Evolutionary conservation across 352 stramenopile genomes (phyloP).

Genomic region (Nothophytophthora sp.): DNA sequence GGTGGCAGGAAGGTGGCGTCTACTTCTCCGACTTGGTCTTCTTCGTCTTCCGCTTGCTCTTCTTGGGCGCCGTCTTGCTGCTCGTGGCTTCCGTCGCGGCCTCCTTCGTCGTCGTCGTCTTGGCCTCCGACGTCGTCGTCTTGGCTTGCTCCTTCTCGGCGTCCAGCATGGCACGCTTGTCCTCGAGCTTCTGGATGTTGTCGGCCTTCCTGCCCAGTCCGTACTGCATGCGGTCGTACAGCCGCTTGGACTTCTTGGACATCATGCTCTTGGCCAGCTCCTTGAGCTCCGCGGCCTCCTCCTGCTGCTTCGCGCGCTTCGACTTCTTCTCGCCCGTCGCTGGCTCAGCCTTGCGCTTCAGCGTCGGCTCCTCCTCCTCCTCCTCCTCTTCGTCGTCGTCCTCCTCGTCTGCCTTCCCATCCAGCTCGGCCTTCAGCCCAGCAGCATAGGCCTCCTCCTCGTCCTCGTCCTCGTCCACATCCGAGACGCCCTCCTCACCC

Average conservation of each 20-base stretch:
- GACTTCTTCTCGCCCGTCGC: constrained; percentile 53
- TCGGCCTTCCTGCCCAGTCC: constrained; percentile 87
- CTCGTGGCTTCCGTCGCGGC: constrained; percentile 5
- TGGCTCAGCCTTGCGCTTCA: constrained; percentile 52
- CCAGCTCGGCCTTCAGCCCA: constrained; percentile 80
- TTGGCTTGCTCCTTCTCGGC: constrained; percentile 57
- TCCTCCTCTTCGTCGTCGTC: constrained; percentile 38
- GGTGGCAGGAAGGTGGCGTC: constrained; percentile 26
- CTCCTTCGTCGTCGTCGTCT: constrained; percentile 27
- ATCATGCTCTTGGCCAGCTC: constrained; percentile 92
- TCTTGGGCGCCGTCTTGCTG: constrained; percentile 40
- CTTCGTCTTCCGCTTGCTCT: constrained; percentile 38
- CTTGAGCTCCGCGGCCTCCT: constrained; percentile 78
- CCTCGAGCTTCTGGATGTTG: constrained; percentile 84
- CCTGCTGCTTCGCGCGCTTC: constrained; percentile 77
- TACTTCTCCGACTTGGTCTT: constrained; percentile 34
- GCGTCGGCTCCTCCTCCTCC: constrained; percentile 20
- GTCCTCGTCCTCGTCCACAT: constrained; percentile 59
- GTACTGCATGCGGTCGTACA: constrained; percentile 93
- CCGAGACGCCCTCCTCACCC: constrained; percentile 29
- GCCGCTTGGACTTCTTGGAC: constrained; percentile 91
- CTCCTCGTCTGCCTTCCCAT: constrained; percentile 40
- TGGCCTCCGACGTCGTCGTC: too few species aligned
- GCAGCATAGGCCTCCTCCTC: constrained; percentile 74
- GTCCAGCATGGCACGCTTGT: constrained; percentile 73